A percentile compares a stretch with the other conserved stretches of the same genome.
Conservation (phyloP, 2,329 filamentous ascomycete species). For the Pseudogymnoascus sp. region DNA sequence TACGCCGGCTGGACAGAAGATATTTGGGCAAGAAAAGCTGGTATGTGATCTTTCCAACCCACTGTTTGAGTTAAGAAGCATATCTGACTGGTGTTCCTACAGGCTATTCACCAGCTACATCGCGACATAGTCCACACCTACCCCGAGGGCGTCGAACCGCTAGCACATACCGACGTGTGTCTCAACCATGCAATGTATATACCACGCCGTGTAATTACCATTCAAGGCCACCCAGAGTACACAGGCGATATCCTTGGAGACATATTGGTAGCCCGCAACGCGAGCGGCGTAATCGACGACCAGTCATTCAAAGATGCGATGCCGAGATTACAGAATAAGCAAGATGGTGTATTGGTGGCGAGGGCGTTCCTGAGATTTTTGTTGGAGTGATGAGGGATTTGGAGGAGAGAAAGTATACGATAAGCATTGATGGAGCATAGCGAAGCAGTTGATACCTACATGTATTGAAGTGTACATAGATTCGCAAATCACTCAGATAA, state of each 20-base stretch:
- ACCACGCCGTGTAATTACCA: constrained; percentile 57
- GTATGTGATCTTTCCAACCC: constrained; percentile 28
- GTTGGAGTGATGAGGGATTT: constrained; percentile 35
- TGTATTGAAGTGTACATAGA: neutral
- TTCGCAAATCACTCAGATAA: neutral
- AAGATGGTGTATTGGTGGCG: constrained; percentile 73
- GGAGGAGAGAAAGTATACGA: neutral
- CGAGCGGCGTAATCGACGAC: constrained; percentile 60
- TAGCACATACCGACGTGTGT: constrained; percentile 61
- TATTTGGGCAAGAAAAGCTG: constrained; percentile 60
- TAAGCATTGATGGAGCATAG: neutral
- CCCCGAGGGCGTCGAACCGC: constrained; percentile 50
- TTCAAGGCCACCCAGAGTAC: constrained; percentile 87
- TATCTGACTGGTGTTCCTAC: neutral
- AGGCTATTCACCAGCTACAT: constrained; percentile 81
- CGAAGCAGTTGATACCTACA: neutral
- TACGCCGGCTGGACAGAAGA: constrained; percentile 58
- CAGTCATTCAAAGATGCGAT: constrained; percentile 62
- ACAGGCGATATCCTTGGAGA: constrained; percentile 61
- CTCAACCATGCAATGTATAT: constrained; percentile 73
- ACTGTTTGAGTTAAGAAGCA: neutral
- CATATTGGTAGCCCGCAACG: constrained; percentile 56
- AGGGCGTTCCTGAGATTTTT: constrained; percentile 71
- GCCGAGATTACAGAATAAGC: constrained; percentile 52
- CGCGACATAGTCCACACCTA: constrained; percentile 62